A percentile compares a stretch with the other conserved stretches of the same genome.
Conservation (phyloP, 2,329 filamentous ascomycete species). For the Diplodia intermedia region DNA sequence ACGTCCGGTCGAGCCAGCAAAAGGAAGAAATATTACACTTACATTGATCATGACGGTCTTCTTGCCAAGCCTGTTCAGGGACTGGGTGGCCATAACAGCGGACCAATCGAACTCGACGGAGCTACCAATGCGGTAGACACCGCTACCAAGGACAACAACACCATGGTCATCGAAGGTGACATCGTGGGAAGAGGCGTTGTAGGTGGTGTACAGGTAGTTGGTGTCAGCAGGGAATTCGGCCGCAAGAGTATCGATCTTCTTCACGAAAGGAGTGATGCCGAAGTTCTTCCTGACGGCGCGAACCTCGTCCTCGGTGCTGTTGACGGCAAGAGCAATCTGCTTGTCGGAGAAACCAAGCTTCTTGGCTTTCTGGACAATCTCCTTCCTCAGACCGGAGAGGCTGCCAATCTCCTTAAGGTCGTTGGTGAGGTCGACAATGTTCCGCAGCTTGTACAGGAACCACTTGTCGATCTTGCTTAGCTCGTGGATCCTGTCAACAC, state of each 20-base stretch:
- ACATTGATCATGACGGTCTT: conserved; percentile 97
- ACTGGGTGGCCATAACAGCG: conserved; percentile 86
- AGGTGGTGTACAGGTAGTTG: conserved; percentile 97
- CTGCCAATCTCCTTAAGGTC: conserved; percentile 85
- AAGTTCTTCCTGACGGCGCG: conserved; percentile 84
- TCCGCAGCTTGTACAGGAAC: conserved; percentile 98
- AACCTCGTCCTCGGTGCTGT: conserved; percentile 86
- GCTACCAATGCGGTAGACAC: conserved; percentile 96
- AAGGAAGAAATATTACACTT: conserved; percentile 51
- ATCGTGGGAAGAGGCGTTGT: conserved; percentile 94
- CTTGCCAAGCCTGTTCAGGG: conserved; percentile 84
- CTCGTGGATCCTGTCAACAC: conserved; percentile 88
- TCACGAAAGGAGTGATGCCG: conserved; percentile 92
- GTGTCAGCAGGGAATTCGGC: conserved; percentile 95
- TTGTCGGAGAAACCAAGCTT: conserved; percentile 97
- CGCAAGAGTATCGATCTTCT: conserved; percentile 97
- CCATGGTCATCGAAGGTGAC: conserved; percentile 93
- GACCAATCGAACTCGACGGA: conserved; percentile 99
- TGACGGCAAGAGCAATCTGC: conserved; percentile 88
- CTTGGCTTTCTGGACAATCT: conserved; percentile 89
- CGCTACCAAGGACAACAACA: conserved; percentile 85
- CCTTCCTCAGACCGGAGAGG: conserved; percentile 84
- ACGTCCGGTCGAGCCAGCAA: too few species aligned
- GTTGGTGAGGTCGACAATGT: conserved; percentile 88
- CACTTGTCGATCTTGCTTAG: conserved; percentile 99